A percentile compares a stretch with the other conserved stretches of the same genome.
Conservation (phyloP, 2,329 filamentous ascomycete species). For the Aureobasidium sp. region DNA sequence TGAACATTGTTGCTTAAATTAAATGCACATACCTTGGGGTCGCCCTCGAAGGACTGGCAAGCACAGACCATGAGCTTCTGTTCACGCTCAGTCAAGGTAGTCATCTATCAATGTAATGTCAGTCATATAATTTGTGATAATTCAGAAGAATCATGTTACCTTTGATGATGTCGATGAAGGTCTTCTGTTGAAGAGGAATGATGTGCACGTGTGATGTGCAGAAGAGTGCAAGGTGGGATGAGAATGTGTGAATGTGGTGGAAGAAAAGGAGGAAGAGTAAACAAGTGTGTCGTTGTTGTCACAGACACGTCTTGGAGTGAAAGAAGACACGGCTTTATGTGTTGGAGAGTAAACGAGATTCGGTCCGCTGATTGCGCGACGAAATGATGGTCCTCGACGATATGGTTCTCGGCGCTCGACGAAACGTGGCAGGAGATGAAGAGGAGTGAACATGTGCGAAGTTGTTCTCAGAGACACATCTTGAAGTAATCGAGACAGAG, state of each 20-base stretch:
- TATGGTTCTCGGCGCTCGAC: too few species aligned
- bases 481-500: too few species aligned
- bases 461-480: too few species aligned
- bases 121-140: neutral
- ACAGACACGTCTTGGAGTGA: neutral
- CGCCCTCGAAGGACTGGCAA: conserved; percentile 22
- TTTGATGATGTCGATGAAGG: neutral
- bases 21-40: conserved; percentile 19
- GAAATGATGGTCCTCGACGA: too few species aligned
- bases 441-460: too few species aligned
- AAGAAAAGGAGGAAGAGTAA: neutral
- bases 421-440: too few species aligned
- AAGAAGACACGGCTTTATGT: neutral
- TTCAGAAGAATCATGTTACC: neutral
- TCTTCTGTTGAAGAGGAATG: neutral
- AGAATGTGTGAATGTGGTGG: neutral
- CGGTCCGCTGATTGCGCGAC: too few species aligned
- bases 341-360: too few species aligned
- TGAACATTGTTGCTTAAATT: too few species aligned
- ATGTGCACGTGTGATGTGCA: neutral
- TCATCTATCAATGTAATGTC: neutral
- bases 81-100: conserved; percentile 20
- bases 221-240: neutral
- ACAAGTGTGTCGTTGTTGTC: neutral
- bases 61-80: conserved; percentile 18